These are phyloP conservation scores for Naematelia aurantialba DNA, from an alignment of 768 basidiomycete species.

Conservation along the genomic window DNA sequence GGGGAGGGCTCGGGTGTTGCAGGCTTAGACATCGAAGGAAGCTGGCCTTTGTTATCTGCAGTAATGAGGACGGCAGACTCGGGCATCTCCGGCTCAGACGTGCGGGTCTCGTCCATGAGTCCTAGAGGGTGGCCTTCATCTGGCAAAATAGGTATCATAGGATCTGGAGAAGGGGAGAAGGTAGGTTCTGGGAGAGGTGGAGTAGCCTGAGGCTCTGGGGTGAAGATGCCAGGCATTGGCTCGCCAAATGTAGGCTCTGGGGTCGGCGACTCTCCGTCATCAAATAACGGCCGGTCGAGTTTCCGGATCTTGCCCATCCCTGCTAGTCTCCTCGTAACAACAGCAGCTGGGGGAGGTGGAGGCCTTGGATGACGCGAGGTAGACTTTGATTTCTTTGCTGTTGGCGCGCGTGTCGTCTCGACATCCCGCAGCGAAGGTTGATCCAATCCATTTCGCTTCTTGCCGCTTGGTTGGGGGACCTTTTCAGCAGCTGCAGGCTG, in stretches of 20 bases:
- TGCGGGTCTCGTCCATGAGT: too few species aligned
- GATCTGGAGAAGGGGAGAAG: not conserved
- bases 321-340: not conserved
- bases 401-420: not conserved
- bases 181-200: not conserved
- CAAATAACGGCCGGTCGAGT: conserved; percentile 2
- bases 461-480: not conserved
- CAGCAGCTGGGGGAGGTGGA: not conserved
- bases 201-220: not conserved
- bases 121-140: too few species aligned
- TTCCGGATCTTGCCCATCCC: conserved; percentile 20
- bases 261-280: conserved; percentile 5
- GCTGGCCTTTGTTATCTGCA: not conserved
- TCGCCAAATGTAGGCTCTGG: conserved; percentile 13
- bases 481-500: not conserved
- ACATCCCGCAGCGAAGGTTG: not conserved
- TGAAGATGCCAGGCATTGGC: conserved; percentile 21
- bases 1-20: not conserved
- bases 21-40: not conserved
- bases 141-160: too few species aligned
- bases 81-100: too few species aligned
- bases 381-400: not conserved
- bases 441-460: not conserved
- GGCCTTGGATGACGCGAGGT: not conserved
- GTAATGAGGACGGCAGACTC: not conserved